These are phyloP conservation scores for Solanum aculeatissimum DNA, from an alignment of 305 asterid species.

Conservation along the genomic window DNA sequence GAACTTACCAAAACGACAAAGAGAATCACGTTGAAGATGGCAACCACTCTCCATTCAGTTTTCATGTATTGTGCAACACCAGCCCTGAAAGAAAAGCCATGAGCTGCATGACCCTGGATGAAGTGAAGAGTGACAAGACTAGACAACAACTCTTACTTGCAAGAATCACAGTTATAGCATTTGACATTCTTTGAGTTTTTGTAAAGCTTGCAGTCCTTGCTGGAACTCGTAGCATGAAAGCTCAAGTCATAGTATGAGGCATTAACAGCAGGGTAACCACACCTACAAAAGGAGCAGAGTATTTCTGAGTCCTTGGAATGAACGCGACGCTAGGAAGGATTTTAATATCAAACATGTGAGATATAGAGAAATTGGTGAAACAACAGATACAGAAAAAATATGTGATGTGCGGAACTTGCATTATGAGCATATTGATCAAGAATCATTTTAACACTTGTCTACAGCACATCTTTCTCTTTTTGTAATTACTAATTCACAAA, in stretches of 20 bases:
- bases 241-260: conserved; percentile 86
- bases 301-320: neutral
- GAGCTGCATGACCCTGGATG: neutral
- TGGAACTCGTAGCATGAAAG: conserved; percentile 57
- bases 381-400: neutral
- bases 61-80: conserved; percentile 98
- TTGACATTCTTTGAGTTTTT: conserved; percentile 54
- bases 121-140: neutral
- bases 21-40: conserved; percentile 71
- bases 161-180: conserved; percentile 87
- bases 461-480: neutral
- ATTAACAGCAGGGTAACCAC: conserved; percentile 87
- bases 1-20: conserved; percentile 59
- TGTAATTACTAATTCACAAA: neutral
- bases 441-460: neutral
- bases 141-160: conserved; percentile 43
- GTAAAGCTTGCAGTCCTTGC: conserved; percentile 79
- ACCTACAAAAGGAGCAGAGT: conserved; percentile 24
- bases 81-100: conserved; percentile 34
- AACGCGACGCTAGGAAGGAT: neutral
- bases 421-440: neutral
- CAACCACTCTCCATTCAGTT: conserved; percentile 92
- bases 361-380: neutral
- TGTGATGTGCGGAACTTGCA: neutral
- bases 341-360: neutral